Evolutionary conservation across 2,329 filamentous ascomycete genomes (phyloP), one percentile per base, ranked within the genome.

Genomic region (Aspergillus versicolor): DNA sequence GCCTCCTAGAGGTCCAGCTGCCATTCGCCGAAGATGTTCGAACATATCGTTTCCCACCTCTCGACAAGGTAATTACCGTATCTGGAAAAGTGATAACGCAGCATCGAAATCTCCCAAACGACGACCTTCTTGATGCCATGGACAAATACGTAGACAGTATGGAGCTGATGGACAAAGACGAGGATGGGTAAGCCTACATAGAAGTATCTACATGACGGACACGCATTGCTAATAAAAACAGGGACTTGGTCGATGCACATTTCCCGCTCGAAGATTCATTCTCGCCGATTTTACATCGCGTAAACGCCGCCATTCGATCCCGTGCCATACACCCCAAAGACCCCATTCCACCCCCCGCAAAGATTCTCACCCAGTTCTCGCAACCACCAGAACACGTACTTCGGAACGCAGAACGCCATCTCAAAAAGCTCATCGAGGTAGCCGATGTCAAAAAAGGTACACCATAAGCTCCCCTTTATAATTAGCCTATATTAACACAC

Each of bases 21-120:
- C 94, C 94, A 0, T 99, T 97, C 67, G 88, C 91, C 2, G 94
- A 99, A 77, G 94, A 99, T 69, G 81, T 97, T 47, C 85, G 94
- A 37, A 83, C 83, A n/a, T 97, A 97, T 72, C 88, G 87, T 57
- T 99, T 99, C 64, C 92, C 94, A 5, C 91, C 93, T 0, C 78
- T 99, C 11, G 92, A 96, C 70, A 89, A 85, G 60, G 88, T 97
- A 27, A 78, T 96, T 58, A 97, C 92, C 0, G 83, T 95, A n/a
- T 91, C 87, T 11, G 93, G 93, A 1, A 89, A 90, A 62, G 82
- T 84, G 8, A 78, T 97, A 48, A 90, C 84, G 11, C 87, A 93
- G 65, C 92, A 99, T 67, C 88, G 91, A 37, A 87, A 95, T 58
- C 79, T 99, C 2, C 94, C 94, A 0, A 87, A 80, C 9, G 82